Base-by-base conservation (phyloP, 768 basidiomycete species). In the Leucosporidium yakuticum region DNA sequence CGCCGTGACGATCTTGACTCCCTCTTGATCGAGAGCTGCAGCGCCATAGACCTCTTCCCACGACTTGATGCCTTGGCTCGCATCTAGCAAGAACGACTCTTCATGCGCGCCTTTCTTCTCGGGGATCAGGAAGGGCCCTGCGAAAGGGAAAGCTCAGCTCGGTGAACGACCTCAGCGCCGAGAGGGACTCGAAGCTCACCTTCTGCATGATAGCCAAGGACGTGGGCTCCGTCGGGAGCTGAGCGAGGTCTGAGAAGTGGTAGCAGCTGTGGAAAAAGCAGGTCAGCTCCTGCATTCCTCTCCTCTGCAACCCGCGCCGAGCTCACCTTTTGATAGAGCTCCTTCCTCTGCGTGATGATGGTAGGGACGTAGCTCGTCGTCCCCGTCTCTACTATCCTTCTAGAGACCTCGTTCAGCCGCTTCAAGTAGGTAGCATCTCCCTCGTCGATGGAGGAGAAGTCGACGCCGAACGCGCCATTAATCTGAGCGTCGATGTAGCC, bases 141-240 rank as follows among this genome's bases (percentile, higher is more conserved):
- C 34, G 56, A 21, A 15, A 2, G 1, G n/a, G 19, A 5, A 21
- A n/a, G 21, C 20, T 20, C 15, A 44, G 39, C 39, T 44, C 39
- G 39, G 39, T 15, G 39, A 36, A 5, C 34, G 12, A 6, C 6
- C 34, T 36, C 34, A 12, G 34, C 34, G 81, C 34, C 91, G 76
- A 36, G 34, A 44, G 11, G 14, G 39, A 15, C 6, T 44, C 11
- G 17, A 15, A 8, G 39, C 39, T 44, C 39, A 0, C 92, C 92
- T 79, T 95, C 92, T 32, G 84, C 89, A 72, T 95, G 92, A 87
- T 89, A 94, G 34, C 92, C 92, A 19, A 94, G 83, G 4, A 91
- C 78, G 44, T 84, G 86, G 0, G 91, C 90, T 15, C 63, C 64
- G 15, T 73, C 80, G 0, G 84, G 80, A 20, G 85, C 83, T 20